Evolutionary conservation across 768 basidiomycete species (phyloP).

Genomic region (Omphalotus guepiniiformis): DNA sequence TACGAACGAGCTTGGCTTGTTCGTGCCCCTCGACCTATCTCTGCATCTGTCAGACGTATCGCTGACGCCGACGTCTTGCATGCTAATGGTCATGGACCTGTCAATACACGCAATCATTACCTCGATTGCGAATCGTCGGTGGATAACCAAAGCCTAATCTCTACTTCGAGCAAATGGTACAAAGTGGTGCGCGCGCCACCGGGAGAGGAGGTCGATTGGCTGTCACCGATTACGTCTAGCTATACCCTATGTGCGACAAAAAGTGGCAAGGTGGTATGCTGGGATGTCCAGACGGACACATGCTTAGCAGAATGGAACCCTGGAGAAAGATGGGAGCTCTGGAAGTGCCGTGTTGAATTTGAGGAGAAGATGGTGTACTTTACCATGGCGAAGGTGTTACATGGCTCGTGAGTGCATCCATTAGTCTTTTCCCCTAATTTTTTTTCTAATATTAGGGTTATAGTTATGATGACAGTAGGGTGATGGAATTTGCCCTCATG

Average conservation of each 20-base stretch:
- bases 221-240: constrained; percentile 71
- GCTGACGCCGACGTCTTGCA: background rate
- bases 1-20: constrained; percentile 61
- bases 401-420: constrained; percentile 41
- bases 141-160: background rate
- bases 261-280: constrained; percentile 71
- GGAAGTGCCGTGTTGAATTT: constrained; percentile 78
- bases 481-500: constrained; percentile 74
- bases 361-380: constrained; percentile 69
- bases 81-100: background rate
- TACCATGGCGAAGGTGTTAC: constrained; percentile 65
- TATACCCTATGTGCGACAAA: constrained; percentile 78
- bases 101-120: constrained; percentile 3
- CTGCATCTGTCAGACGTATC: background rate
- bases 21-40: constrained; percentile 52
- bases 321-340: constrained; percentile 59
- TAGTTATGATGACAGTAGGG: constrained; percentile 55
- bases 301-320: constrained; percentile 71
- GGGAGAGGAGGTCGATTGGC: constrained; percentile 60
- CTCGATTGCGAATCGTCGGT: background rate
- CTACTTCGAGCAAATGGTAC: constrained; percentile 45
- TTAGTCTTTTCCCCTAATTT: too few relatives aligned
- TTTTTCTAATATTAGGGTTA: background rate
- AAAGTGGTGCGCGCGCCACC: constrained; percentile 65
- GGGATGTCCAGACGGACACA: constrained; percentile 61